Base-by-base conservation (phyloP, 768 basidiomycete genomes). In the Rhodotorula graminis region DNA sequence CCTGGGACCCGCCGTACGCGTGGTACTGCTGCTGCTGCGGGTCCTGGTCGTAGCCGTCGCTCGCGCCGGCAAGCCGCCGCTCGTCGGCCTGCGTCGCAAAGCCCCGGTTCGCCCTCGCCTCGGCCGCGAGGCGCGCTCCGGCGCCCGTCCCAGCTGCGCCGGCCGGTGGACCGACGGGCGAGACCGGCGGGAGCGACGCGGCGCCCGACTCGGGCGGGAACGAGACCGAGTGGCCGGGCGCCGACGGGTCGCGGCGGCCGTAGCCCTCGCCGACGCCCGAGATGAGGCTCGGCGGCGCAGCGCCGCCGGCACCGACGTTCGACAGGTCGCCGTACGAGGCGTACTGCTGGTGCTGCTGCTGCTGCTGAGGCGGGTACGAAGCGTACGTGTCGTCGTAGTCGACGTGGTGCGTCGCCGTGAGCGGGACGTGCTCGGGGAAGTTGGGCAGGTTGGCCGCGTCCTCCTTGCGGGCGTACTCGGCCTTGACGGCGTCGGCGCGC, bases 221-320 rank as follows among this genome's bases (percentile, higher is more conserved):
- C 18, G 70, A 63, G 56, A 71, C 61, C 33, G 60, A 40, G 46
- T 56, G 9, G 42, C 70, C 70, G 1, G 64, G 64, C 27, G 61
- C 49, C 25, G n/a, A 31, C 11, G 70, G 44, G 65, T 69, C 62
- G 29, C 73, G 52, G 19, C 69, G 40, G 0, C 73, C 73, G 33
- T 74, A 74, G 2, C 73, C 73, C 61, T 70, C 55, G 14, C 73
- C 80, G 78, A 82, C 76, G 76, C 81, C 67, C 74, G 76, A 59
- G 79, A 82, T 71, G 76, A 81, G 62, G 59, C 63, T 77, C 44
- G 78, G 74, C 40, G 72, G 71, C 0, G 67, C 44, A 18, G 44
- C 66, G 10, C 33, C 27, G 14, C 46, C 56, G 8, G 6, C 31
- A 5, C 56, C 21, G 16, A 29, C n/a, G 53, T 5, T 16, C 27